Evolutionary conservation across 305 asterid genomes (phyloP).

Genomic region (Coffea humblotiana): DNA sequence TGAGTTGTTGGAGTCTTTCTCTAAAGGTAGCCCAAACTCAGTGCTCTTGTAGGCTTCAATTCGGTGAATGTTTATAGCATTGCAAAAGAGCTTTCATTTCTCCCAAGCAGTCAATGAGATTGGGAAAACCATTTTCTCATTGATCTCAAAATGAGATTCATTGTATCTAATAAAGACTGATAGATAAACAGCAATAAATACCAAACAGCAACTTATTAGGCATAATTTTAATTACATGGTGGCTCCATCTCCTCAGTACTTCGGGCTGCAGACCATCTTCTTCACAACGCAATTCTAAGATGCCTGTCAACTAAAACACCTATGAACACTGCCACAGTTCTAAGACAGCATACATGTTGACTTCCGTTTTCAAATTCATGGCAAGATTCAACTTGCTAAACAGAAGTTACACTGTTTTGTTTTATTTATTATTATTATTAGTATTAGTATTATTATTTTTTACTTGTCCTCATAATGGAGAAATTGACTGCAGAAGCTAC

Average conservation of each 20-base stretch:
- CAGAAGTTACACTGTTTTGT: slow-evolving; percentile 10
- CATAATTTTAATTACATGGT: neutral
- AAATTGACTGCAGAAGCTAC: slow-evolving; percentile 69
- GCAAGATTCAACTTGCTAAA: neutral
- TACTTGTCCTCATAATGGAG: neutral
- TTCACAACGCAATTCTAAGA: neutral
- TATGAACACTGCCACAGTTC: neutral
- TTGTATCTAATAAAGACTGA: no score
- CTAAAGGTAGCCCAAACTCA: no score
- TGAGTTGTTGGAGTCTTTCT: no score
- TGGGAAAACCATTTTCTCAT: no score
- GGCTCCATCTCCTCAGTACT: neutral
- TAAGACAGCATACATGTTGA: neutral
- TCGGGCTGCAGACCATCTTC: neutral
- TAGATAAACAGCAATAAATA: no score
- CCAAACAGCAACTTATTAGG: neutral
- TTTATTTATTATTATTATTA: neutral
- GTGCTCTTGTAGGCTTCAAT: no score
- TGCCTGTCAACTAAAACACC: neutral
- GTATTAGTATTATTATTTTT: no score
- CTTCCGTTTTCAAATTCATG: neutral
- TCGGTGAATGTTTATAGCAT: no score
- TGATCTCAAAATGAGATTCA: no score
- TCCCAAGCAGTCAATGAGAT: no score
- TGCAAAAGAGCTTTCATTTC: no score